A percentile compares a stretch with the other conserved stretches of the same genome.
Evolutionary conservation across 2,329 filamentous ascomycete genomes (phyloP).

Genomic region (Penicillium hordei): DNA sequence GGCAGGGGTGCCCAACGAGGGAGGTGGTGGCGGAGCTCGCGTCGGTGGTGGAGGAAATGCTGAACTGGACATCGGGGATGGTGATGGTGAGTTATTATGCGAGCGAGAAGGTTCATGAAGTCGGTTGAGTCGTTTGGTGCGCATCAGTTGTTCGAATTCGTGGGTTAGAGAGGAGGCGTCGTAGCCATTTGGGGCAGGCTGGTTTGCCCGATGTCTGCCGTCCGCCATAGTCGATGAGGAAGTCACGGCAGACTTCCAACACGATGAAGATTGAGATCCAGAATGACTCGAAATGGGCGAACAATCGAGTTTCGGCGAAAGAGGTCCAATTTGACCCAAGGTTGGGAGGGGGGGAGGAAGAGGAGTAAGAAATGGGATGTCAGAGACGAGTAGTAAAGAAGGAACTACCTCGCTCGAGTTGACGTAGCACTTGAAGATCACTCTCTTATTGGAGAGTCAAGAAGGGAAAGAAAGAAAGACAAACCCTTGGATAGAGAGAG

Average conservation of each 20-base stretch:
- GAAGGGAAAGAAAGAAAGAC: constrained; percentile 14
- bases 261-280: constrained; percentile 25
- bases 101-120: constrained; percentile 64
- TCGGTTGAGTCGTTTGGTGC: constrained; percentile 83
- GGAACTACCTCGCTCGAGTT: constrained; percentile 11
- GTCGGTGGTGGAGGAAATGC: constrained; percentile 36
- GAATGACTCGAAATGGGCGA: constrained; percentile 18
- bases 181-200: constrained; percentile 49
- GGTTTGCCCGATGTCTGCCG: constrained; percentile 32
- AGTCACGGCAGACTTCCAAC: constrained; percentile 25
- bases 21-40: constrained; percentile 39
- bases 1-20: constrained; percentile 39
- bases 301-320: background rate
- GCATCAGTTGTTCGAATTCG: constrained; percentile 83
- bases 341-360: background rate
- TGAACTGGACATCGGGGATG: constrained; percentile 40
- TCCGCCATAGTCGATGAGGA: constrained; percentile 39
- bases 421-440: constrained; percentile 11
- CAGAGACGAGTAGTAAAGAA: constrained; percentile 16
- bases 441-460: constrained; percentile 11
- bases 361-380: constrained; percentile 9
- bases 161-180: constrained; percentile 78
- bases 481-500: constrained; percentile 16
- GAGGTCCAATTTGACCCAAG: constrained; percentile 7
- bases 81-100: constrained; percentile 60